These are phyloP conservation scores for Collybia sordida DNA, from an alignment of 768 basidiomycete species.

Conservation along the genomic window DNA sequence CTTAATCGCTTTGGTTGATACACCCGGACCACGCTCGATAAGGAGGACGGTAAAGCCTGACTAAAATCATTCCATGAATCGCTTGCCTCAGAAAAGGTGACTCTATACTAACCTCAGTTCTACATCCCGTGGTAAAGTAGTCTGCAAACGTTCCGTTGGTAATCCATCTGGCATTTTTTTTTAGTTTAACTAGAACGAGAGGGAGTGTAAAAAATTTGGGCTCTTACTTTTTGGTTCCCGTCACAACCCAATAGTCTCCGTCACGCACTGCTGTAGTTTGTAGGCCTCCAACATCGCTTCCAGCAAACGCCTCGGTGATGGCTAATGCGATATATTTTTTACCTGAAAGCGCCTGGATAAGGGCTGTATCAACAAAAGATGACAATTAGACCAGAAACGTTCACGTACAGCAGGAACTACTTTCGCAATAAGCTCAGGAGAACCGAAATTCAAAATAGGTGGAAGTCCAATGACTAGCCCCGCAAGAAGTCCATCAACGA, in stretches of 20 bases:
- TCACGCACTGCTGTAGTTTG: conserved; percentile 86
- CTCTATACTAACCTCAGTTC: conserved; percentile 51
- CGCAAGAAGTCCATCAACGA: conserved; percentile 82
- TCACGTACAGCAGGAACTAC: conserved; percentile 66
- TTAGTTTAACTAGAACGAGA: background rate
- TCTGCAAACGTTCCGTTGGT: conserved; percentile 86
- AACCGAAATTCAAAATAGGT: conserved; percentile 86
- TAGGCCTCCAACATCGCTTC: conserved; percentile 80
- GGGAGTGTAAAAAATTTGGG: background rate
- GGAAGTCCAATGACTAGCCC: conserved; percentile 87
- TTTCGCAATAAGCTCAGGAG: conserved; percentile 65
- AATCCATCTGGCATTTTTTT: conserved; percentile 62
- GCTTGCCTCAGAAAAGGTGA: background rate
- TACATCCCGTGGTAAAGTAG: conserved; percentile 81
- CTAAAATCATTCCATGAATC: conserved; percentile 27
- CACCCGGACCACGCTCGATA: conserved; percentile 65
- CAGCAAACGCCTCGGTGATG: conserved; percentile 92
- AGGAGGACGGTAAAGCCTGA: conserved; percentile 76
- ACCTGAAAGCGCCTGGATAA: conserved; percentile 48
- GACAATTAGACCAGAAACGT: background rate
- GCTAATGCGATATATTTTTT: conserved; percentile 89
- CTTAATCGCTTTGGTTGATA: conserved; percentile 88
- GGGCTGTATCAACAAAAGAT: background rate
- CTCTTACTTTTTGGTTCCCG: conserved; percentile 87
- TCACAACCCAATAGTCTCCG: conserved; percentile 85